Evolutionary conservation across 1,284 basidiomycete species (phyloP), one percentile per base, ranked within the genome.

Genomic region (Mycena sp.): DNA sequence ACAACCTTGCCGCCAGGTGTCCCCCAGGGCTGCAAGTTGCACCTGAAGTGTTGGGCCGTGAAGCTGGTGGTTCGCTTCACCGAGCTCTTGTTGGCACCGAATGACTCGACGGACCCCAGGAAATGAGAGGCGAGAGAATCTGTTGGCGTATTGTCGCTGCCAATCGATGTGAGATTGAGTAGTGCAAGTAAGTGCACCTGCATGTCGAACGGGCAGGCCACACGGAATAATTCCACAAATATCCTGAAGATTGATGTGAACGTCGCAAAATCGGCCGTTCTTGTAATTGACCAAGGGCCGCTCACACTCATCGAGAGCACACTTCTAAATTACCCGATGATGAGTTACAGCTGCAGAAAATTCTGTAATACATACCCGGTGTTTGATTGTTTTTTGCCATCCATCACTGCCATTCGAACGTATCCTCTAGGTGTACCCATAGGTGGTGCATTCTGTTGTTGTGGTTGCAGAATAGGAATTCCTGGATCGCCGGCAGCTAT

Each of bases 41-140:
- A 50, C 48, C 10, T 45, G n/a, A 10, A 45, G 48, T 11, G 48
- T n/a, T 12, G 48, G 48, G 10, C 48, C 48, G n/a, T 16, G 5
- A 21, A 30, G 7, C n/a, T 21, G 17, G 16, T 48, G 25, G 32
- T 35, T 35, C 45, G 11, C 12, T 9, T 23, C 23, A 14, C 48
- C 48, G 16, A 23, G 14, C 21, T 50, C 48, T 12, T 30, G 29
- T 23, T 59, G 48, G 10, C 57, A 49, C 9, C 57, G 46, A 16
- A 59, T 52, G 29, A 52, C 57, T 19, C 46, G 56, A 35, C 45
- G 56, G 37, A 58, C 45, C 2, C 56, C 56, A 32, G 56, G 56
- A 37, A 51, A 58, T n/a, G 56, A 58, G 12, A 58, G 44, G 19
- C 56, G 56, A 29, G 29, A 19, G 45, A 58, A 58, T 17, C 56